Base-by-base conservation (phyloP, 2,329 filamentous ascomycete genomes). In the Colletotrichum sidae region DNA sequence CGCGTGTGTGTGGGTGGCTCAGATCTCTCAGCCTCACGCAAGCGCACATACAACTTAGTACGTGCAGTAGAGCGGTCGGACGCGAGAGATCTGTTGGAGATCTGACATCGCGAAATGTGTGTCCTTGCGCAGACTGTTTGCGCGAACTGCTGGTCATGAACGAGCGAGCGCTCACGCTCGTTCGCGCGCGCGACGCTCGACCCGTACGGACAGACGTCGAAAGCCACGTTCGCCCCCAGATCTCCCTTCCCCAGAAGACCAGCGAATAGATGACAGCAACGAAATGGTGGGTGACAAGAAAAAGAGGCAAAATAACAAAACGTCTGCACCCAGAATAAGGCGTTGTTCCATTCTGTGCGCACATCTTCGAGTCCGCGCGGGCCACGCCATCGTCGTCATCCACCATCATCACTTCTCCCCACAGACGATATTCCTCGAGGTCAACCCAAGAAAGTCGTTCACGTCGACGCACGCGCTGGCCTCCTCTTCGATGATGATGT, bases 121-220 rank as follows among this genome's bases (percentile, higher is more conserved):
- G 35, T 46, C 39, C 17, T 17, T 10, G 17, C 51, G 25, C 25
- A 25, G 25, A 25, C 25, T 25, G 25, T 33, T 49, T 17, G 55
- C 45, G 15, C 55, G 17, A 57, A 57, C 55, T 49, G 45, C 37
- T 55, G 33, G 53, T 46, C 55, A 58, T 37, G 25, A 50, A 58
- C 55, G 45, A 46, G 44, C 44, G 44, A n/a, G 17, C 44, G 44
- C 13, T 46, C 44, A 17, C n/a, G n/a, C 15, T 46, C n/a, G 9
- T n/a, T 41, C n/a, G 54, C 54, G 44, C 54, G 54, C 13, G 54
- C 15, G 54, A n/a, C 45, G 45, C 37, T 33, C 54, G 35, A 38
- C 46, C 51, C 25, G 33, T 55, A n/a, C 37, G 44, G 15, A 56
- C 54, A 39, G 34, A 50, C 55, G 35, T 38, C 17, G 25, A 17